Evolutionary conservation across 139 green algal genomes (phyloP).

Genomic region (Tetraselmis striata): DNA sequence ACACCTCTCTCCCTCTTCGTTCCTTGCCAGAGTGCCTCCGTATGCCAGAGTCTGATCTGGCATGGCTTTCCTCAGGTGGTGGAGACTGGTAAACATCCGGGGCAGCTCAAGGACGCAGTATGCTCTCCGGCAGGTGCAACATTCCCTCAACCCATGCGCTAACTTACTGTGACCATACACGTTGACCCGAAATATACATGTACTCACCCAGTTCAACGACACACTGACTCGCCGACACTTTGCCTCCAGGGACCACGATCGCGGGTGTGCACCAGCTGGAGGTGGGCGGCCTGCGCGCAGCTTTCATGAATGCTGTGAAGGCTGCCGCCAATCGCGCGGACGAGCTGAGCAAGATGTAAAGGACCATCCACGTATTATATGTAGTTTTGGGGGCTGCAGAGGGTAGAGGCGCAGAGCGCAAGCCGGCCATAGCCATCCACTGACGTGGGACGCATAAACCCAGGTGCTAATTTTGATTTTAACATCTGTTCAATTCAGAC

Average conservation of each 20-base stretch:
- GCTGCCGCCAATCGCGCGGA: slow-evolving; percentile 71
- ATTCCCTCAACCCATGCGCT: neutral
- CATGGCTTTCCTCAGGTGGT: slow-evolving; percentile 47
- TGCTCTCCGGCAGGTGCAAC: slow-evolving; percentile 34
- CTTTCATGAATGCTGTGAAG: slow-evolving; percentile 86
- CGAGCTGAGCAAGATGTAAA: slow-evolving; percentile 64
- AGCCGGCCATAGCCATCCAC: no score
- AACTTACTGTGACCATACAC: neutral
- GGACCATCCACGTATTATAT: no score
- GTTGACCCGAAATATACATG: neutral
- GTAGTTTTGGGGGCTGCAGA: no score
- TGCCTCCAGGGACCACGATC: slow-evolving; percentile 80
- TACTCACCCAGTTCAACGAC: neutral
- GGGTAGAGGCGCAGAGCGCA: no score
- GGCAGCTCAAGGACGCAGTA: slow-evolving; percentile 66
- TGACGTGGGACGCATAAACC: no score
- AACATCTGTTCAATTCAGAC: no score
- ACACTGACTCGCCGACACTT: no score
- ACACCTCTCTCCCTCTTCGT: no score
- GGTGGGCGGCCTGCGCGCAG: slow-evolving; percentile 64
- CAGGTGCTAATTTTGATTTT: no score
- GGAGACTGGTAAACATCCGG: slow-evolving; percentile 58
- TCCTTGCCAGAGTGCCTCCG: no score
- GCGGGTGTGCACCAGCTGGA: slow-evolving; percentile 87
- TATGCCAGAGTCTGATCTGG: no score